Base-by-base conservation (phyloP, 805 yeast species). In the Saccharomycopsis selenospora region DNA sequence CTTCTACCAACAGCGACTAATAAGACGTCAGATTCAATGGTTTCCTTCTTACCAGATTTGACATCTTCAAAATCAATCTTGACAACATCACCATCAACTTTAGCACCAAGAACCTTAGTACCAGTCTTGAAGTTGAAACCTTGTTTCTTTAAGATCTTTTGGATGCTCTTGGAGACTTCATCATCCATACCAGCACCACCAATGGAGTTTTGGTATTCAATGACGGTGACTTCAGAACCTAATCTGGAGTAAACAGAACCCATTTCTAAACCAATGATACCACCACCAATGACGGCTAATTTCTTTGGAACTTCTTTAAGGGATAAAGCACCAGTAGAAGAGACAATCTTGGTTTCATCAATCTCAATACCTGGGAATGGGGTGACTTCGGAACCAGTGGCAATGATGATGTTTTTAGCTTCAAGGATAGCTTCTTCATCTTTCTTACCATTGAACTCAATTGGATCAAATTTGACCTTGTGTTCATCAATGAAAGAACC, bases 261-360 rank as follows among this genome's bases (percentile, higher is more conserved):
- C 96, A 93, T 93, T 75, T 93, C 99, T 59, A 93, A 79, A 64
- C 99, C 99, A 66, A 93, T 93, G 72, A 93, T 91, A 76, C 99
- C 99, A 71, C 96, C 99, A 66, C 99, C 99, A 61, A 93, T 91
- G 70, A 93, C 81, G 58, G 91, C 84, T 64, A 93, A 62, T 66
- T 76, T 81, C 76, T 93, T 89, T 64, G 99, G 99, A 51, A 93
- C 76, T 73, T 90, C 96, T 66, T 79, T 77, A 60, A 93, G 76
- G 22, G 84, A 68, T 50, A 93, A 71, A 51, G 87, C 85, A 61
- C 99, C 99, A 42, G 99, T 93, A 27, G 97, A 89, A 30, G 95
- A 76, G 48, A 93, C 97, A 58, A 93, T 93, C 73, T 95, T 83
- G 75, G 91, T 95, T 72, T 93, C 98, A 64, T 93, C 99, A 56